phyloP scores from a whole-genome alignment of 2,329 filamentous ascomycete species.

The Paracoccidioides lutzii region DNA sequence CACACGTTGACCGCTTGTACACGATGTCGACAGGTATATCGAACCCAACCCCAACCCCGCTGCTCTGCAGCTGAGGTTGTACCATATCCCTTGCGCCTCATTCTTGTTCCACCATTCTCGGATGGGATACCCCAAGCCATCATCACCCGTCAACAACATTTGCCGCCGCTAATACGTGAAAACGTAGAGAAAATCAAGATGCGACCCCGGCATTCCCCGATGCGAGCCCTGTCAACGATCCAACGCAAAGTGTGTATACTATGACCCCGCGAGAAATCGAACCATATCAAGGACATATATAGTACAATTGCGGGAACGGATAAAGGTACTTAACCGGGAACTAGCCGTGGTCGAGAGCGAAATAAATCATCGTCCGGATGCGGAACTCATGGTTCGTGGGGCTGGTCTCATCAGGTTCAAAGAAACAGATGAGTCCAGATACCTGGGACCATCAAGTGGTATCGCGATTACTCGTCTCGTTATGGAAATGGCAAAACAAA shows the following conservation, averaged over 20 bases:
- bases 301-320: slow-evolving; percentile 76
- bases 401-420: slow-evolving; percentile 75
- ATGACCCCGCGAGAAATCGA: slow-evolving; percentile 72
- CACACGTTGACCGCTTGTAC: slow-evolving; percentile 39
- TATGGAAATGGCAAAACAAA: slow-evolving; percentile 92
- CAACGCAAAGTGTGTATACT: slow-evolving; percentile 87
- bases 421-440: slow-evolving; percentile 78
- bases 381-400: slow-evolving; percentile 75
- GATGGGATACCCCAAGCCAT: neutral
- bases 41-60: neutral
- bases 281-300: slow-evolving; percentile 88
- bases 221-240: slow-evolving; percentile 88
- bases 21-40: slow-evolving; percentile 36
- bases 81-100: neutral
- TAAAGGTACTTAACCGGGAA: slow-evolving; percentile 69
- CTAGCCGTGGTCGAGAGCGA: slow-evolving; percentile 67
- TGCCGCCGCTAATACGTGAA: neutral
- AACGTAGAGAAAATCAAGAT: slow-evolving; percentile 78
- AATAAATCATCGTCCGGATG: slow-evolving; percentile 55
- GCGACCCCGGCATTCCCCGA: slow-evolving; percentile 80
- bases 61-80: neutral
- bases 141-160: neutral
- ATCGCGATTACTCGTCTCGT: slow-evolving; percentile 89
- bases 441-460: slow-evolving; percentile 84
- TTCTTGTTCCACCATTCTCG: neutral